Conservation (phyloP, 2,329 filamentous ascomycete genomes). For the Pseudogymnoascus sp. region DNA sequence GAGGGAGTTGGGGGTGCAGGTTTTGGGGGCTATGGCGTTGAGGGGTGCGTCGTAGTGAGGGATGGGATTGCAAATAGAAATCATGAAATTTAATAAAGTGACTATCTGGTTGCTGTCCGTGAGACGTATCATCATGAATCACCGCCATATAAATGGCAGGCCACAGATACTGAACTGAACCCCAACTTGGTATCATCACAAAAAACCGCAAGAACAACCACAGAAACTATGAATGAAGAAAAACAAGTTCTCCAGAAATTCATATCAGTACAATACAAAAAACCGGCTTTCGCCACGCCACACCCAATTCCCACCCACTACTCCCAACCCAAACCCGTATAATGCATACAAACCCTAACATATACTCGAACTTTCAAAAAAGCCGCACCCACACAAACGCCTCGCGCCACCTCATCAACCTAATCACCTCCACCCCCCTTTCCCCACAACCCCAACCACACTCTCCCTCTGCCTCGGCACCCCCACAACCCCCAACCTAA, state of each 20-base stretch:
- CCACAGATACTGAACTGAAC: not conserved
- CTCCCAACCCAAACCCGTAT: not conserved
- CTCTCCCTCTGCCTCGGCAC: conserved; percentile 24
- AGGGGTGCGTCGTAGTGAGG: conserved; percentile 43
- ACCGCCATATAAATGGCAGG: not conserved
- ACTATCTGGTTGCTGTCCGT: not conserved
- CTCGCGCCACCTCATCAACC: not conserved
- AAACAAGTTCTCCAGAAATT: not conserved
- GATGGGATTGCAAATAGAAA: not conserved
- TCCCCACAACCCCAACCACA: conserved; percentile 23
- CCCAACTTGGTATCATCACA: not conserved
- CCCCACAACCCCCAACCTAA: conserved; percentile 22
- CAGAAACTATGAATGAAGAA: not conserved
- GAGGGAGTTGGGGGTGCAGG: conserved; percentile 58
- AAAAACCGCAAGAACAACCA: not conserved
- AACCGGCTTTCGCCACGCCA: not conserved
- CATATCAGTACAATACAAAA: conserved; percentile 7
- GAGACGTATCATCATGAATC: not conserved
- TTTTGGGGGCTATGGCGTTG: conserved; percentile 73
- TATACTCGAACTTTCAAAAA: not conserved
- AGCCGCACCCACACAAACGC: not conserved
- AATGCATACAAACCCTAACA: conserved; percentile 8
- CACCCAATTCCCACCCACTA: not conserved
- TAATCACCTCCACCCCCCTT: conserved; percentile 26
- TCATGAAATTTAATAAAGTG: not conserved